Evolutionary conservation across 1,284 basidiomycete genomes (phyloP), one percentile per base, ranked within the genome.

Genomic region (Moesziomyces parantarcticus): DNA sequence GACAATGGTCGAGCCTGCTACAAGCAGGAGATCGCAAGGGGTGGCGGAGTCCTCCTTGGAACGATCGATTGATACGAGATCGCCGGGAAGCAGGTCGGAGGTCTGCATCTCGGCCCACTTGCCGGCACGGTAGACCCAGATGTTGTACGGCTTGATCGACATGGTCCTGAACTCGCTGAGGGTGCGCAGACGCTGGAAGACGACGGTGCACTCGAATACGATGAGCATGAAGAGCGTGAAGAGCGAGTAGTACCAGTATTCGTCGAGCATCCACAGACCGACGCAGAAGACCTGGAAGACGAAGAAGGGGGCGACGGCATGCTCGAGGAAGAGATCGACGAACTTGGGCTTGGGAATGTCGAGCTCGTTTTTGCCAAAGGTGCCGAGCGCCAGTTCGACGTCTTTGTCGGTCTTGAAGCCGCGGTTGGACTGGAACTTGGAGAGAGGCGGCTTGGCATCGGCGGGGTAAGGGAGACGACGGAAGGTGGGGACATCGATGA

Each of bases 391-490:
- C 1, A 69, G 60, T 39, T 78, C 70, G 44, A 85, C 70, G n/a
- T 76, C 79, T n/a, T 62, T 34, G 5, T 78, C 57, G 16, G 76
- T 76, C 32, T 59, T 65, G 50, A 89, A 84, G 20, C 88, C 88
- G 20, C 78, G 79, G 1, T 91, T 88, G 18, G 86, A 78, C 71
- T 88, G 86, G 85, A 94, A 97, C 2, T 88, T 87, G 3, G 88
- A 87, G 4, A 99, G 87, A 0, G 89, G 86, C 0, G 93, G 94
- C 5, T 88, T 86, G 16, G 87, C 84, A 45, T 93, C 91, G 54
- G 91, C 92, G 0, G 96, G 96, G 85, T 98, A 99, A 0, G 93
- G 92, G 20, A 98, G 89, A 23, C 89, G 90, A 5, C 89, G 87
- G 85, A 99, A 99, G 0, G 88, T 87, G 56, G 91, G 89, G 0